Conservation (phyloP, 2,329 filamentous ascomycete genomes). For the Alternaria gansuensis region DNA sequence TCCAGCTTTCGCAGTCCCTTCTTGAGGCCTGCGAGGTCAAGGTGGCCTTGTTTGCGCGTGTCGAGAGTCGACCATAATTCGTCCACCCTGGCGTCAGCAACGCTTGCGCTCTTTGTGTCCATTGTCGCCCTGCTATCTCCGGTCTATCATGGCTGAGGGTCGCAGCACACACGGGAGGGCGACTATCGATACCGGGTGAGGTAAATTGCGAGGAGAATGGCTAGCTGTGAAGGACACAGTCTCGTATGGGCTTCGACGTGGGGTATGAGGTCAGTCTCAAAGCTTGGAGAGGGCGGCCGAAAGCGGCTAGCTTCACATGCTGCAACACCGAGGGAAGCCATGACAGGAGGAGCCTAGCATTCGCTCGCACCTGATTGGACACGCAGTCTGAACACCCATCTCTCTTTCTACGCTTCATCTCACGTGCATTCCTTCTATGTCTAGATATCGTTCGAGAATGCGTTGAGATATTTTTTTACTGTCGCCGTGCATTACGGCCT, state of each 20-base stretch:
- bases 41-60: slow-evolving; percentile 75
- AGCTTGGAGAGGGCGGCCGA: slow-evolving; percentile 31
- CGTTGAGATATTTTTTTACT: neutral
- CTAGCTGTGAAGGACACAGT: slow-evolving; percentile 24
- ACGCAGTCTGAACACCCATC: neutral
- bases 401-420: neutral
- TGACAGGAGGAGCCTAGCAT: slow-evolving; percentile 20
- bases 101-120: slow-evolving; percentile 78
- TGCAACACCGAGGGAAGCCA: slow-evolving; percentile 28
- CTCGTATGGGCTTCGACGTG: slow-evolving; percentile 36
- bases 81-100: slow-evolving; percentile 82
- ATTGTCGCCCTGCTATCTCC: slow-evolving; percentile 61
- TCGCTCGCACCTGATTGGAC: slow-evolving; percentile 33
- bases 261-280: slow-evolving; percentile 45
- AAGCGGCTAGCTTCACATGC: slow-evolving; percentile 35
- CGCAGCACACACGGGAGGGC: slow-evolving; percentile 34
- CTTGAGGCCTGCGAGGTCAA: slow-evolving; percentile 85
- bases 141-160: slow-evolving; percentile 52
- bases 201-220: slow-evolving; percentile 36
- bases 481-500: slow-evolving; percentile 2
- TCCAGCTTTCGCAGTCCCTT: slow-evolving; percentile 87
- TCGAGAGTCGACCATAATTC: slow-evolving; percentile 86
- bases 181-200: slow-evolving; percentile 31
- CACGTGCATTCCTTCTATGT: neutral
- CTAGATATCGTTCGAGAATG: neutral